Evolutionary conservation across 208 protist species (phyloP), one percentile per base, ranked within the genome.

Genomic region (Trypanosoma lewisi): DNA sequence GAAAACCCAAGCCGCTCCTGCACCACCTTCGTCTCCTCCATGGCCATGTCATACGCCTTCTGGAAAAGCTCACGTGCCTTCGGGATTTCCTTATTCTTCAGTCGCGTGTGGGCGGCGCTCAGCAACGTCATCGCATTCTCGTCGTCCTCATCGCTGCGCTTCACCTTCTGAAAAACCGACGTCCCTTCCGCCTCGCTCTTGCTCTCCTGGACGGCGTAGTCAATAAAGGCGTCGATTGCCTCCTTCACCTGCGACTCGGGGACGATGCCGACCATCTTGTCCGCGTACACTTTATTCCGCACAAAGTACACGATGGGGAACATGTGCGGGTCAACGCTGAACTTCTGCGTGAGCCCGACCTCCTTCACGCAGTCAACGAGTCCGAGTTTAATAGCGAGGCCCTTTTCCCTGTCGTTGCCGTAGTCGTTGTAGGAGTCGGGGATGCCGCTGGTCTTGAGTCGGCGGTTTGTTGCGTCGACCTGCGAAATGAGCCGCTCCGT

Each of bases 301-400:
- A 91, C 73, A 80, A 95, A 95, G 64, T 91, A 91, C 7, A 95
- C 73, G 42, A 95, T 63, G 6, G 89, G 89, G 61, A 95, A 95
- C 68, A 82, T 77, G 53, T 93, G 77, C 8, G 89, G 84, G 37
- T 91, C 77, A 6, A 93, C 70, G 19, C 60, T 56, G 58, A 89
- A 95, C 65, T 88, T 80, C 21, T 85, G 28, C 53, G 80, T 72
- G 4, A 95, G 55, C 3, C 70, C 77, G 12, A 74, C 80, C 59
- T 92, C 83, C 49, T 80, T 72, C 12, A 85, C 61, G 70, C 83
- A 91, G 67, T 95, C 82, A 21, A 95, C 71, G 33, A 91, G 70
- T 30, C 83, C 85, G 0, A 95, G 75, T 63, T 95, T 95, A 47
- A 95, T 82, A 34, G 82, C 89, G 0, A 95, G 78, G 0, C 89